phyloP scores from a whole-genome alignment of 495 filamentous ascomycete species.

The Podospora anserina region DNA sequence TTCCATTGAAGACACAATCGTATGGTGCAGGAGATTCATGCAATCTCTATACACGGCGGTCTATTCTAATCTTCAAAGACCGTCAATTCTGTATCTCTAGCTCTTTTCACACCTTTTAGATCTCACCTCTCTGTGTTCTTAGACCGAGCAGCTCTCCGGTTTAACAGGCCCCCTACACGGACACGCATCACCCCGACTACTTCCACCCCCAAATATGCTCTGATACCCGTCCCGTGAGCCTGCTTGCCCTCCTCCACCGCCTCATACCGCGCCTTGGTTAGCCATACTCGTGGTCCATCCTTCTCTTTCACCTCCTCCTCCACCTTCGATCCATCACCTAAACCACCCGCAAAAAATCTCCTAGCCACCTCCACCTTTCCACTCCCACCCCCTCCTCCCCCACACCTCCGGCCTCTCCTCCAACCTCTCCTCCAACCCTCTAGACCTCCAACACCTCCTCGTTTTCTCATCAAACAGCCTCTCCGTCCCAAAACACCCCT shows the following conservation, averaged over 20 bases:
- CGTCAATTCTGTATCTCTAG: too few relatives aligned
- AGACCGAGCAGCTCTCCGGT: too few relatives aligned
- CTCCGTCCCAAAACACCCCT: conserved; percentile 33
- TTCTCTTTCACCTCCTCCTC: too few relatives aligned
- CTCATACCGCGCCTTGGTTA: not conserved
- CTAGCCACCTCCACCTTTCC: not conserved
- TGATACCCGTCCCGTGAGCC: not conserved
- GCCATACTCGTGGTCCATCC: not conserved
- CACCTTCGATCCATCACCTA: not conserved
- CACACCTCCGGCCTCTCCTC: conserved; percentile 15
- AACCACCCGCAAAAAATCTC: not conserved
- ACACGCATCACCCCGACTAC: not conserved
- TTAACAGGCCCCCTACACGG: not conserved
- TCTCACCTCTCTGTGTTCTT: too few relatives aligned
- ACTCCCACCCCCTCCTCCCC: conserved; percentile 5
- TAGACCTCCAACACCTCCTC: conserved; percentile 33
- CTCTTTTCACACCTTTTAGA: too few relatives aligned
- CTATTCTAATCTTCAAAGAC: too few relatives aligned
- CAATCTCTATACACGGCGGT: too few relatives aligned
- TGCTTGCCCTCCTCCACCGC: not conserved
- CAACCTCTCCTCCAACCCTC: conserved; percentile 20
- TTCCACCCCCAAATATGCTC: not conserved
- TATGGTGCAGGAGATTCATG: too few relatives aligned
- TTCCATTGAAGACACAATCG: too few relatives aligned
- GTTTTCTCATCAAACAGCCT: conserved; percentile 35